Evolutionary conservation across 768 basidiomycete species (phyloP), one percentile per base, ranked within the genome.

Genomic region (Tulasnella sp.): DNA sequence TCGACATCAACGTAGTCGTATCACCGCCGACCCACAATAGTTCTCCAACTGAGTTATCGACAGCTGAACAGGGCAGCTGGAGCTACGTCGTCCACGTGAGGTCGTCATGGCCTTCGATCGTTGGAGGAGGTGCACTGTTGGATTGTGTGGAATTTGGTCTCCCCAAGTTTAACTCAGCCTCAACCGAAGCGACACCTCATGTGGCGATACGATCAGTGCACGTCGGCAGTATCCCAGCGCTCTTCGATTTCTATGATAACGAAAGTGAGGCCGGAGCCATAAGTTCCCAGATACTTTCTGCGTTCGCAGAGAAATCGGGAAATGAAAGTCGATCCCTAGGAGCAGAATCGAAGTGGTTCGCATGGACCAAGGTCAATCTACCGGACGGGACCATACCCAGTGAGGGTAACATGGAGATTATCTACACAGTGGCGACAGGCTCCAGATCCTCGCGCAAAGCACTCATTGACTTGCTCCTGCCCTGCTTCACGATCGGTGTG

Each of bases 21-120:
- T 31, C 27, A 10, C 62, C 62, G 31, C 62, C 62, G 62, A 3
- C 31, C 14, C 21, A 52, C 7, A 10, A n/a, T 52, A 52, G n/a
- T 16, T 62, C 31, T 3, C n/a, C n/a, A 36, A 68, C 31, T 9
- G 14, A 40, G 38, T 38, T n/a, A 10, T 19, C 39, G 7, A 39
- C 76, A 24, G 27, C 16, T 38, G 38, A 56, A 21, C n/a, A 58
- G 21, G 58, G 38, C 34, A 12, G 19, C 12, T 52, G 48, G 39
- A 62, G 58, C 34, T 75, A 75, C 34, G 52, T 52, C 76, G 58
- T 39, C 42, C 76, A 71, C 42, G 46, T 77, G 46, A n/a, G 62
- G 36, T 34, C 62, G 27, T 58, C 76, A 39, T 77, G 76, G 76
- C 76, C 76, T 77, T 77, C 76, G 5, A 1, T 40, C 27, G 39